Base-by-base conservation (phyloP, 257 asterid species). In the Plantago major region DNA sequence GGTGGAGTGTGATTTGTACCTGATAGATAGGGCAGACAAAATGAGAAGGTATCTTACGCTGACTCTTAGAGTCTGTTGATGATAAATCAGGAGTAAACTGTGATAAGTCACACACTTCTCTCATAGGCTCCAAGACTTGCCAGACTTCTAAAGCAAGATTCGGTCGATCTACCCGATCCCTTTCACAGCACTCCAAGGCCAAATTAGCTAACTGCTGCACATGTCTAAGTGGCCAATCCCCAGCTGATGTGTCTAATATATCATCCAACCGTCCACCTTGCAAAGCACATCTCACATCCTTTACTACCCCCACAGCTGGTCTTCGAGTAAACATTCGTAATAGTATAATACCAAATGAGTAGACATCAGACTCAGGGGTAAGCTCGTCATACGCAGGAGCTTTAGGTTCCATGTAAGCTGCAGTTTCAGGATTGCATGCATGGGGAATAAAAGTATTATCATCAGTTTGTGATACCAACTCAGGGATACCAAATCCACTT, bases 21-120 rank as follows among this genome's bases (percentile, higher is more conserved):
- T 92, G 95, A 66, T 64, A 77, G 63, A 92, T 84, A 11, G 98
- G 98, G 69, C 98, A 92, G 56, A 86, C 72, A 42, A 92, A 92
- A 75, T 84, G 81, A 30, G 97, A 71, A 69, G 98, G 98, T 63
- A 79, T 55, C 57, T 81, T 83, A 19, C 49, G 79, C 69, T 77
- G 92, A 58, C 63, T 78, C 67, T 70, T 79, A 11, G 82, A 68
- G 52, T 74, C 76, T 60, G 28, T 37, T 46, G 69, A 37, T 37
- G 83, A 62, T 28, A 74, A 65, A 64, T 66, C 62, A 62, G 81
- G 70, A 42, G 65, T 75, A 47, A 46, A 49, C 47, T 54, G 45
- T 6, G 80, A 47, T 53, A 9, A 47, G 48, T 49, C 37, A 75
- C 79, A 77, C 59, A 74, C 13, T 63, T 84, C 81, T 55, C 71